Evolutionary conservation across 23 red algal species (phyloP).

Genomic region (Agarophyton chilense): DNA sequence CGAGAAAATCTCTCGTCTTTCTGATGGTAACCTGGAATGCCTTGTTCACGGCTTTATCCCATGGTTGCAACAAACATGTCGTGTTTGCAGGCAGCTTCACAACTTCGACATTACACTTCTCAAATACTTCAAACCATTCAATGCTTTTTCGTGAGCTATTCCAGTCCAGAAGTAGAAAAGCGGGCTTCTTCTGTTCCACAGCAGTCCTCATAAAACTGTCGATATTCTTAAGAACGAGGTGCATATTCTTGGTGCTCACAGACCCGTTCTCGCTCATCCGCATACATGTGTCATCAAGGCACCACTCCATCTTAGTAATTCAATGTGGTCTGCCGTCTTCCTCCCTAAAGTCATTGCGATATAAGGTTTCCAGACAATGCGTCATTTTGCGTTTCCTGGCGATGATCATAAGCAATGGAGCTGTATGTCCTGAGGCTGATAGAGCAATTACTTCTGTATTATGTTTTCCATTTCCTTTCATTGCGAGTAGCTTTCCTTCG

Average conservation of each 20-base stretch:
- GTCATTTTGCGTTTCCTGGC: neutral
- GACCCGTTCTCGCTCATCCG: neutral
- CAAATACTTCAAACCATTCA: neutral
- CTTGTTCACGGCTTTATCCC: neutral
- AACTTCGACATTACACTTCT: neutral
- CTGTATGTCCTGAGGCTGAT: conserved; percentile 1
- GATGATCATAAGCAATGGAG: neutral
- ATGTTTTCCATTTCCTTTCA: conserved; percentile 23
- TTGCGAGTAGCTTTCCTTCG: neutral
- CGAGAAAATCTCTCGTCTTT: neutral
- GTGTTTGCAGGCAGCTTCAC: conserved; percentile 26
- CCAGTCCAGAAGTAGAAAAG: neutral
- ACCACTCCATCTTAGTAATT: neutral
- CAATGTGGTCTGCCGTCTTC: neutral
- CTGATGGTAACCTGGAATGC: neutral
- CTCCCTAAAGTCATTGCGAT: neutral
- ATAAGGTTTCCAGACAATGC: neutral
- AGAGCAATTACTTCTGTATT: neutral
- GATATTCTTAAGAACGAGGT: neutral
- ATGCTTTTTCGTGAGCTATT: conserved; percentile 7
- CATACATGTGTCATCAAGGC: neutral
- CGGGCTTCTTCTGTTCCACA: neutral
- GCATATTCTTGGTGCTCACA: neutral
- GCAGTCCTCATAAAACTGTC: neutral
- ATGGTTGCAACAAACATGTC: conserved; percentile 8